phyloP scores from a whole-genome alignment of 148 eudicot genomes.

The Chenopodium album region DNA sequence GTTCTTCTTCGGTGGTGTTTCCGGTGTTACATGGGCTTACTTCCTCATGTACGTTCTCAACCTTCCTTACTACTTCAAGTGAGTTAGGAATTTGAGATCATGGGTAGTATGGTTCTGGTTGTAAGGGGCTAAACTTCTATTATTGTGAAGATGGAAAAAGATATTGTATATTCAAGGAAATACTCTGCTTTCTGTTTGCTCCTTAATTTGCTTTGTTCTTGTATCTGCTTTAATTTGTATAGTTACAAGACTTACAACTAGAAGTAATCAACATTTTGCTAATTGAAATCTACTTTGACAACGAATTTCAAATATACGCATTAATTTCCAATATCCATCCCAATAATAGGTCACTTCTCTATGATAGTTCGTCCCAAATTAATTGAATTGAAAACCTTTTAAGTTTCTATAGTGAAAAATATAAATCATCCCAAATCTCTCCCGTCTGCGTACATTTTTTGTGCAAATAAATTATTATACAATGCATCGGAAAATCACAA shows the following conservation, averaged over 20 bases:
- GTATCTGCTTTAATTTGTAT: not conserved
- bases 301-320: not conserved
- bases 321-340: too few relatives aligned
- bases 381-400: too few relatives aligned
- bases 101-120: not conserved
- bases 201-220: not conserved
- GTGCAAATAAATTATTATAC: too few relatives aligned
- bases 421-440: too few relatives aligned
- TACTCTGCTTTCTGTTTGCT: slow-evolving; percentile 1
- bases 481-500: too few relatives aligned
- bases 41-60: slow-evolving; percentile 78
- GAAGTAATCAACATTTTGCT: not conserved
- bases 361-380: too few relatives aligned
- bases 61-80: slow-evolving; percentile 96
- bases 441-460: too few relatives aligned
- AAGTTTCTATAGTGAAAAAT: too few relatives aligned
- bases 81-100: not conserved
- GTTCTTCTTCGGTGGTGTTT: slow-evolving; percentile 94
- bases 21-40: slow-evolving; percentile 95
- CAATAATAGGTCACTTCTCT: too few relatives aligned
- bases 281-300: not conserved
- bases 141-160: not conserved
- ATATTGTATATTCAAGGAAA: slow-evolving; percentile 25
- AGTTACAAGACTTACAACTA: not conserved
- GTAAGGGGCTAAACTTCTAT: slow-evolving; percentile 16